phyloP scores from a whole-genome alignment of 2,329 filamentous ascomycete species.

The Neospermospora avenae region DNA sequence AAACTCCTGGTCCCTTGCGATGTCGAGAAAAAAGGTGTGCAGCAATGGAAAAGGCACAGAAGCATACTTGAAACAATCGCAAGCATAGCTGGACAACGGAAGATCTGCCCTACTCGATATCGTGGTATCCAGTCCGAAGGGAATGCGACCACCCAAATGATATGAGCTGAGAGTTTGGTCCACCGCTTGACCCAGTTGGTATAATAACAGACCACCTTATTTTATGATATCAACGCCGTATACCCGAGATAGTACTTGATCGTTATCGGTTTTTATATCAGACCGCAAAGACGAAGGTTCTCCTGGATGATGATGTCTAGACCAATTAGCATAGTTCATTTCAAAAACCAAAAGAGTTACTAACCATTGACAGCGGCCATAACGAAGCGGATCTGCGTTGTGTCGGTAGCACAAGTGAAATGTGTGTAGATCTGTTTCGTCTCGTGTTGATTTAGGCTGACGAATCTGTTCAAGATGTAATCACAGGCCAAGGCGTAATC shows the following conservation, averaged over 20 bases:
- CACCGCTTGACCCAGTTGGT: conserved; percentile 28
- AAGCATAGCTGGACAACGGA: conserved; percentile 18
- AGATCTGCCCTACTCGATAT: conserved; percentile 14
- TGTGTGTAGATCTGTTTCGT: conserved; percentile 99
- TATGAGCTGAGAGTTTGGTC: conserved; percentile 20
- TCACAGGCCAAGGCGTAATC: conserved; percentile 96
- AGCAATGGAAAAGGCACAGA: conserved; percentile 20
- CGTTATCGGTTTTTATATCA: conserved; percentile 62
- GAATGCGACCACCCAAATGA: conserved; percentile 20
- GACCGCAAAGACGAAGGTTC: conserved; percentile 92
- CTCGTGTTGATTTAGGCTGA: conserved; percentile 97
- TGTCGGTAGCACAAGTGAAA: conserved; percentile 98
- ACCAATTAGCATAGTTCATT: conserved; percentile 41
- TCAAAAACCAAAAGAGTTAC: background rate
- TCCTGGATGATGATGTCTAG: conserved; percentile 99
- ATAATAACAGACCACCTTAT: conserved; percentile 33
- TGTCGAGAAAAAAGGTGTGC: conserved; percentile 1
- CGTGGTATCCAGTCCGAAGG: conserved; percentile 17
- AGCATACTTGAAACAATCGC: conserved; percentile 29
- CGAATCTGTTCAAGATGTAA: conserved; percentile 98
- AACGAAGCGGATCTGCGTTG: conserved; percentile 98
- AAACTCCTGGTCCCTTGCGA: conserved; percentile 7
- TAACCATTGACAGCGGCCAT: conserved; percentile 98
- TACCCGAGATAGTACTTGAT: conserved; percentile 27
- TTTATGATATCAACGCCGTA: conserved; percentile 33